Evolutionary conservation across 1,284 basidiomycete genomes (phyloP).

Genomic region (Microbotryum violaceum): DNA sequence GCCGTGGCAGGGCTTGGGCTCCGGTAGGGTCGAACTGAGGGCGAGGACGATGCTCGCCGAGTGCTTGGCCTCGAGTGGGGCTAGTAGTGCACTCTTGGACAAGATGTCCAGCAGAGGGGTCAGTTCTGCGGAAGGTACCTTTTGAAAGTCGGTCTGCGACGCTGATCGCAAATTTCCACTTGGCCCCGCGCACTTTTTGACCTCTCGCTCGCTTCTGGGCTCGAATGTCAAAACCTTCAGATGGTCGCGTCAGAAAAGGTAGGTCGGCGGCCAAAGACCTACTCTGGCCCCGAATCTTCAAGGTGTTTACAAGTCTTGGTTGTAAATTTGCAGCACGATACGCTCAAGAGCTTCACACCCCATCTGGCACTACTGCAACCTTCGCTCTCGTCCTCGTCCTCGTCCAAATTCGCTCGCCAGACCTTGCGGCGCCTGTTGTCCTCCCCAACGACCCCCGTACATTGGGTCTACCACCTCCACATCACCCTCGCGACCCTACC

Average conservation of each 20-base stretch:
- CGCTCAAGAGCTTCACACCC: neutral
- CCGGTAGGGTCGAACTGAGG: constrained; percentile 4
- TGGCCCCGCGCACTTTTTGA: too few relatives aligned
- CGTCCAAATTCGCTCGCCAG: neutral
- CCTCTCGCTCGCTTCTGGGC: neutral
- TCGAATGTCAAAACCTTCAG: neutral
- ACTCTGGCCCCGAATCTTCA: too few relatives aligned
- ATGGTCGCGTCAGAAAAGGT: neutral
- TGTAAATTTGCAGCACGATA: neutral
- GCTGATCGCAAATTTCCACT: too few relatives aligned
- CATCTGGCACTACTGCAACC: neutral
- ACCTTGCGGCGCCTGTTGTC: neutral
- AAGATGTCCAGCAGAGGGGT: constrained; percentile 1
- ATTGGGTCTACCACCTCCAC: neutral
- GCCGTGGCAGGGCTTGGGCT: neutral
- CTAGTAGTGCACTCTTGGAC: neutral
- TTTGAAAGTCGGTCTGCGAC: too few relatives aligned
- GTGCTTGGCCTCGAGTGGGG: neutral
- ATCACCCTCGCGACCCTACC: neutral
- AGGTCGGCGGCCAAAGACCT: neutral
- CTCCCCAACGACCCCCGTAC: neutral
- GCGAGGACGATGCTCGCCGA: neutral
- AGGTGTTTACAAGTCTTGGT: neutral
- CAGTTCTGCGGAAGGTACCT: neutral
- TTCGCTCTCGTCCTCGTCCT: neutral